These are phyloP conservation scores for Incumbomyces delicatus DNA, from an alignment of 2,329 filamentous ascomycete species.

Conservation along the genomic window DNA sequence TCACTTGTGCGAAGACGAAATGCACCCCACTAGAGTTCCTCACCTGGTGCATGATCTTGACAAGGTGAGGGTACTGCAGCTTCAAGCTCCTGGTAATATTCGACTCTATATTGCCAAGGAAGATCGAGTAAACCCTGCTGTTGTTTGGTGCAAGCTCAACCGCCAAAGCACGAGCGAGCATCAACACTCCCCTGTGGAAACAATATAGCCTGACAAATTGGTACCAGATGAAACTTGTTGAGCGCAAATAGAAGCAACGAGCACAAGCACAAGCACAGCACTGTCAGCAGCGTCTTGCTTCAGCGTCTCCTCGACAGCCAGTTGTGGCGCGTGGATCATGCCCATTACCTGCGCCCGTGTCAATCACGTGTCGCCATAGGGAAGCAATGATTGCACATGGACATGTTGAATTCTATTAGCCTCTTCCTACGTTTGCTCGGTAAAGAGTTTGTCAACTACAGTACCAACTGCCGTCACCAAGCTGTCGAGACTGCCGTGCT, in stretches of 20 bases:
- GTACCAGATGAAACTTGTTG: constrained; percentile 24
- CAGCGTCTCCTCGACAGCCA: constrained; percentile 43
- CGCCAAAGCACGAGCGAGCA: constrained; percentile 33
- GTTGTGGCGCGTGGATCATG: constrained; percentile 38
- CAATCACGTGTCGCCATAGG: constrained; percentile 23
- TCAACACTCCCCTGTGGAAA: constrained; percentile 35
- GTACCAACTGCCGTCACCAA: constrained; percentile 28
- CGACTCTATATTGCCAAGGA: constrained; percentile 35
- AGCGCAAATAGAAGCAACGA: constrained; percentile 16
- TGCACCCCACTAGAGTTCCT: constrained; percentile 1
- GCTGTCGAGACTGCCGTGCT: constrained; percentile 35
- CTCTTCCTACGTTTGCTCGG: constrained; percentile 37
- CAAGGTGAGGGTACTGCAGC: constrained; percentile 11
- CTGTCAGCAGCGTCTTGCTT: constrained; percentile 33
- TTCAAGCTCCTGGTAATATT: constrained; percentile 37
- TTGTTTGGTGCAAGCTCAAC: constrained; percentile 42
- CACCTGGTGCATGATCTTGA: constrained; percentile 10
- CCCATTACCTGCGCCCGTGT: constrained; percentile 32
- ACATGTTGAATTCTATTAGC: constrained; percentile 33
- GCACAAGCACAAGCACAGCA: constrained; percentile 15
- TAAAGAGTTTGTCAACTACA: constrained; percentile 36
- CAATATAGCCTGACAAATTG: constrained; percentile 22
- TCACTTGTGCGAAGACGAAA: neutral
- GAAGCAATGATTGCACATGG: constrained; percentile 30
- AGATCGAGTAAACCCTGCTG: constrained; percentile 40